Evolutionary conservation across 2,329 filamentous ascomycete species (phyloP), one percentile per base, ranked within the genome.

Genomic region (Arachnomyces sp.): DNA sequence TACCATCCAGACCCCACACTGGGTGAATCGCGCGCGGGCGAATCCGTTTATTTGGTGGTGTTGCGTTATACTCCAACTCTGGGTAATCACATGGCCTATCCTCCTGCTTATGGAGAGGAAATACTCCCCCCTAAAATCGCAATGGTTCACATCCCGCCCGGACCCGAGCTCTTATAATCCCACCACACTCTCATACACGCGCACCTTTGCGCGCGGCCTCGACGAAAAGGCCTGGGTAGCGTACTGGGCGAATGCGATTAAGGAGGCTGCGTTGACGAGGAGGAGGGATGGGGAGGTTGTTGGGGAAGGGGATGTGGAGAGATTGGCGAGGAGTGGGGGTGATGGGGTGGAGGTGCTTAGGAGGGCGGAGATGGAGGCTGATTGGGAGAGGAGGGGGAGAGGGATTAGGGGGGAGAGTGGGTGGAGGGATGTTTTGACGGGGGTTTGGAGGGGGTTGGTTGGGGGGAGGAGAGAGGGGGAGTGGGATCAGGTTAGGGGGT

Each of bases 391-490:
- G 43, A 41, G 44, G 35, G 50, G 34, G 38, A 50, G 33, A 49
- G 48, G 33, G 55, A 55, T 49, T 45, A 45, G 33, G 34, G 43
- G 14, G 38, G 31, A 30, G 39, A 41, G 28, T 51, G 45, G 39
- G 56, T 54, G 78, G 2, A 70, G 79, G 44, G 79, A 82, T 65
- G 74, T 82, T 39, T 54, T 81, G 38, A 74, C 82, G 9, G 81
- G 75, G 48, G 82, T 82, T 51, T 79, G 78, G 4, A 82, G 78
- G 56, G 79, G 79, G 1, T 82, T 83, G 47, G 82, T 79, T 77
- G 64, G 66, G 14, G 67, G 65, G 54, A 68, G 63, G 57, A 70
- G 59, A 54, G 68, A 63, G 57, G 70, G 59, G 49, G 62, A 59
- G 42, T 63, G 61, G 46, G 48, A 52, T 16, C 51, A 49, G 12